Percentiles rank a stretch among this genome's conserved stretches.
These are phyloP conservation scores for Alternaria consortialis DNA, from an alignment of 2,329 filamentous ascomycete species.

Conservation along the genomic window DNA sequence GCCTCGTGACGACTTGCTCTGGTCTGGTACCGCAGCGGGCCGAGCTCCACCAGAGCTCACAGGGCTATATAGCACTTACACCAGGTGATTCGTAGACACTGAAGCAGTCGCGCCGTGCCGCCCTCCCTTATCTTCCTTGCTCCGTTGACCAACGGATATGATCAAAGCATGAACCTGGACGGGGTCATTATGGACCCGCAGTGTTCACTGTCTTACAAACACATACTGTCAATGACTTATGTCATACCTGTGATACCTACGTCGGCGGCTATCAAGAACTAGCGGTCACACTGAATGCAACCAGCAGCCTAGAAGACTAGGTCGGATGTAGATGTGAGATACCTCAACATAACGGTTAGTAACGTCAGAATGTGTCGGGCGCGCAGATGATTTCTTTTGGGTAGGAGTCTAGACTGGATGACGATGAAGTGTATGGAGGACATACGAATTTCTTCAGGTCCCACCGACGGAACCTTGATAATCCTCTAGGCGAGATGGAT, in stretches of 20 bases:
- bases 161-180: constrained; percentile 10
- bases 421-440: not conserved
- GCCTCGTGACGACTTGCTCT: constrained; percentile 20
- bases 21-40: constrained; percentile 28
- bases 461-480: not conserved
- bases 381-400: not conserved
- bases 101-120: constrained; percentile 42
- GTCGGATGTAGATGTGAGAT: constrained; percentile 5
- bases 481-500: not conserved
- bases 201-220: constrained; percentile 1
- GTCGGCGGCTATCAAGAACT: constrained; percentile 24
- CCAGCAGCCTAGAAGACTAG: not conserved
- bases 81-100: constrained; percentile 38
- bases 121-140: constrained; percentile 26
- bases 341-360: not conserved
- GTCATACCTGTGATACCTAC: constrained; percentile 12
- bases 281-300: constrained; percentile 13
- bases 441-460: not conserved
- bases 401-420: not conserved
- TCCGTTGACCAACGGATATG: constrained; percentile 10
- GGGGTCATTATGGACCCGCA: constrained; percentile 12
- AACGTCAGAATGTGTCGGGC: constrained; percentile 3
- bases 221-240: constrained; percentile 16
- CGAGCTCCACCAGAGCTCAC: constrained; percentile 35
- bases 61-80: constrained; percentile 14